Evolutionary conservation across 2,329 filamentous ascomycete genomes (phyloP).

Genomic region (Diaporthe batatas): DNA sequence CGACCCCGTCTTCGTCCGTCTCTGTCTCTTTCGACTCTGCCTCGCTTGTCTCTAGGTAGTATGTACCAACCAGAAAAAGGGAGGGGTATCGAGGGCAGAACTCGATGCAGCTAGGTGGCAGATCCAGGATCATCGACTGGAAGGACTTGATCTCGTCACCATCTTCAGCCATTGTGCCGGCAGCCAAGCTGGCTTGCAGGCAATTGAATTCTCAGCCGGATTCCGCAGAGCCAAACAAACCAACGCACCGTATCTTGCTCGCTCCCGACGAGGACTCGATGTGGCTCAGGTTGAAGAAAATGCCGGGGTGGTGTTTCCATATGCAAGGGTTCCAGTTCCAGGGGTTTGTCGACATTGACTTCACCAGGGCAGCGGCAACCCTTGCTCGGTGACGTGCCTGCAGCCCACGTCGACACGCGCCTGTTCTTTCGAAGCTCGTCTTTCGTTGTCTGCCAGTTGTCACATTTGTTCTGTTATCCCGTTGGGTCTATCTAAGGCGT

Average conservation of each 20-base stretch:
- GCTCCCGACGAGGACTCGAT: too few relatives aligned
- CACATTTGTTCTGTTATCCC: neutral
- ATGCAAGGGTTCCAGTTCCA: constrained; percentile 13
- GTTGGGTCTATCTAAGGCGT: neutral
- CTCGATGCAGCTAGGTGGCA: constrained; percentile 83
- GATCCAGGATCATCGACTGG: constrained; percentile 67
- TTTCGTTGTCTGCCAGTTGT: neutral
- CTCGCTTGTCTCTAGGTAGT: constrained; percentile 73
- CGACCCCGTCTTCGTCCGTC: constrained; percentile 43
- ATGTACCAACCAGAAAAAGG: constrained; percentile 86
- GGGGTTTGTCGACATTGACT: constrained; percentile 20
- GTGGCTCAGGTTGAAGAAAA: constrained; percentile 1
- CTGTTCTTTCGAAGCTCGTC: neutral
- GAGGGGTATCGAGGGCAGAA: constrained; percentile 74
- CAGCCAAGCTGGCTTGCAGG: too few relatives aligned
- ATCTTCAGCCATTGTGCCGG: constrained; percentile 28
- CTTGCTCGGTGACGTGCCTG: constrained; percentile 20
- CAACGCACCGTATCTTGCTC: neutral
- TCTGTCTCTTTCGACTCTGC: constrained; percentile 42
- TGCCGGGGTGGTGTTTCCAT: neutral
- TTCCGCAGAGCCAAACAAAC: neutral
- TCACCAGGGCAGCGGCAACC: constrained; percentile 28
- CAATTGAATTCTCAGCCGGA: neutral
- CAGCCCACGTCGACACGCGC: constrained; percentile 15
- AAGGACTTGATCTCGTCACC: constrained; percentile 23